Base-by-base conservation (phyloP, 345 rosid genomes). In the Eutrema yunnanense region DNA sequence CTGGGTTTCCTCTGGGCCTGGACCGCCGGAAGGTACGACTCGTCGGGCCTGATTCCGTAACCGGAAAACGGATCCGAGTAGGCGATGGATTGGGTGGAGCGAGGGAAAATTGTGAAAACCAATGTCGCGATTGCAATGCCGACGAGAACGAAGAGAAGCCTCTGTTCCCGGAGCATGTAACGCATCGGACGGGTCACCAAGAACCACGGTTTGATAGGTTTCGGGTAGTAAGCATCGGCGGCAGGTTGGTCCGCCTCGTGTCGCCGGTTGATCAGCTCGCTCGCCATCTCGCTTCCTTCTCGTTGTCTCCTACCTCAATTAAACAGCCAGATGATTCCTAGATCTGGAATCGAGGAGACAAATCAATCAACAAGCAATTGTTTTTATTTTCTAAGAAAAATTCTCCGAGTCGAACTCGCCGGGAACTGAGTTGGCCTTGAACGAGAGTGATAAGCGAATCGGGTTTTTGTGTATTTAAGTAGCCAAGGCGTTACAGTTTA, bases 251-350 rank as follows among this genome's bases (percentile, higher is more conserved):
- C 82, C 43, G 85, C 29, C 70, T 89, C 99, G 72, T 90, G 99
- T 41, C 99, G 83, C 65, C 99, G 84, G 76, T 79, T 92, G 38
- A 85, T 87, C 72, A 96, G 90, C 87, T 88, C 98, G 52, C 92
- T 89, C 43, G 80, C 85, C 97, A 91, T 91, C 56, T 22, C 33
- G 12, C 32, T 32, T 32, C n/a, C 26, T 44, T 43, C 36, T 30
- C 33, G 5, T 29, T 44, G 5, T 19, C 30, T 53, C 16, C 29
- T 30, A 38, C 44, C 69, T 11, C 26, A 1, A 27, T 69, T 54
- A 48, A 22, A 29, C 48, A 12, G 52, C 2, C 34, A 5, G 5
- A 10, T 13, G 32, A 30, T 48, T 71, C 48, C 16, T 12, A 48
- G 78, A 73, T 73, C 60, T 48, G 19, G 3, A 65, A 49, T 51